Conservation (phyloP, 139 green algal genomes). For the Desmodesmus armatus region DNA sequence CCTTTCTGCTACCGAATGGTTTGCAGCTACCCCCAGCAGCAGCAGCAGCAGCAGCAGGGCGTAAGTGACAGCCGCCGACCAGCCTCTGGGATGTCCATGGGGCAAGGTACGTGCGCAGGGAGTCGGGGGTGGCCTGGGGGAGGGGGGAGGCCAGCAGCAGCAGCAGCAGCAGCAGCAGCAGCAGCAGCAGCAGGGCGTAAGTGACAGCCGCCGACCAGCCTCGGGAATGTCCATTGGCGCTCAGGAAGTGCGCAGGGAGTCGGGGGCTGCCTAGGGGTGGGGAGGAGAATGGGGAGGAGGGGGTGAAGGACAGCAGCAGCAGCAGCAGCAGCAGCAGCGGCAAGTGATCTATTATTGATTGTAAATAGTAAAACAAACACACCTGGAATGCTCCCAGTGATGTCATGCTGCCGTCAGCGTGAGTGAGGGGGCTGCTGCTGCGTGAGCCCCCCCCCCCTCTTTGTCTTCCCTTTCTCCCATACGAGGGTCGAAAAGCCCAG, state of each 20-base stretch:
- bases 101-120: conserved; percentile 36
- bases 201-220: too few species aligned
- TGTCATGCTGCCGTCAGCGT: conserved; percentile 29
- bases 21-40: too few species aligned
- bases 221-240: too few species aligned
- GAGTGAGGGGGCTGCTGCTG: too few species aligned
- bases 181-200: neutral
- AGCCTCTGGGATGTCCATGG: conserved; percentile 31
- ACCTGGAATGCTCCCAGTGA: conserved; percentile 36
- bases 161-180: conserved; percentile 26
- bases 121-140: conserved; percentile 15
- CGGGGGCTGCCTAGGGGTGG: too few species aligned
- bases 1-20: too few species aligned
- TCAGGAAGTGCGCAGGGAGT: too few species aligned
- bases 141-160: too few species aligned
- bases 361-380: neutral
- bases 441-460: neutral
- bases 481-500: too few species aligned
- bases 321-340: neutral
- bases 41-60: neutral
- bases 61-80: neutral
- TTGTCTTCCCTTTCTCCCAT: too few species aligned
- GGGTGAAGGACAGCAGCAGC: conserved; percentile 26
- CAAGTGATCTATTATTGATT: too few species aligned
- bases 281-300: too few species aligned